These are phyloP conservation scores for Dactylorhiza incarnata DNA, from an alignment of 106 monocot genomes.

Conservation along the genomic window DNA sequence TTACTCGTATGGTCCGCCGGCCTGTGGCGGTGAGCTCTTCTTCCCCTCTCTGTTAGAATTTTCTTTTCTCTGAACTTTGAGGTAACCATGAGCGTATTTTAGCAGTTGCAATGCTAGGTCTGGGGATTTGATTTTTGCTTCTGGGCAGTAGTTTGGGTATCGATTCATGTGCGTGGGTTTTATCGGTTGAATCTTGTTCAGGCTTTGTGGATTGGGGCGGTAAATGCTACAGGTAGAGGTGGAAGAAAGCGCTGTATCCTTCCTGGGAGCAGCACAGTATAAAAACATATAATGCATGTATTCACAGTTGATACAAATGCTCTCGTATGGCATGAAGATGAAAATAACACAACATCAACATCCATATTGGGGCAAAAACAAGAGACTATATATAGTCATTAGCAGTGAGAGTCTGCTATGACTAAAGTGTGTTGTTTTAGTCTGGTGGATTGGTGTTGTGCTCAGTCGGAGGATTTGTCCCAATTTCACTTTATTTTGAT, in stretches of 20 bases:
- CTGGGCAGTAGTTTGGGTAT: neutral
- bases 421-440: too few relatives aligned
- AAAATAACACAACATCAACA: too few relatives aligned
- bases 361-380: too few relatives aligned
- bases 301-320: too few relatives aligned
- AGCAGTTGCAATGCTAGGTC: neutral
- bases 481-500: too few relatives aligned
- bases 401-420: too few relatives aligned
- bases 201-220: neutral
- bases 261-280: too few relatives aligned
- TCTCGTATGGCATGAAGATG: too few relatives aligned
- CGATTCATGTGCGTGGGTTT: neutral
- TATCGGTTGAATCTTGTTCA: neutral
- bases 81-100: neutral
- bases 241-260: neutral
- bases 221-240: neutral
- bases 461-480: too few relatives aligned
- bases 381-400: too few relatives aligned
- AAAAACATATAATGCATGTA: too few relatives aligned
- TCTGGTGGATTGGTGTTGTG: too few relatives aligned
- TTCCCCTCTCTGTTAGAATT: neutral
- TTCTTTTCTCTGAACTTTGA: neutral
- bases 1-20: conserved; percentile 6
- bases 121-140: neutral
- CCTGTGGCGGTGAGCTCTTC: neutral